Evolutionary conservation across 345 rosid genomes (phyloP).

Genomic region (Boechera retrofracta): DNA sequence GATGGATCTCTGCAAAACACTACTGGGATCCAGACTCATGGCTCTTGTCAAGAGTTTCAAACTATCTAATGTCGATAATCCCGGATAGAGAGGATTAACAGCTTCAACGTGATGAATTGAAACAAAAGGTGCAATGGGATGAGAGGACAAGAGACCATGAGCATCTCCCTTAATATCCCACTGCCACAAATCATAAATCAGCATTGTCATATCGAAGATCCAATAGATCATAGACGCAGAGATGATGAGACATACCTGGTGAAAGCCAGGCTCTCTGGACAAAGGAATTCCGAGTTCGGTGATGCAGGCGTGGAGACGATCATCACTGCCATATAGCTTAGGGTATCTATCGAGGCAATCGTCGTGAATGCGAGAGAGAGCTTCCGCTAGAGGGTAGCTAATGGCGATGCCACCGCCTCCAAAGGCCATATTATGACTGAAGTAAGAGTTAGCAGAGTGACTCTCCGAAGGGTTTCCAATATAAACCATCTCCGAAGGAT

Average conservation of each 20-base stretch:
- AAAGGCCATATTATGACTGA: slow-evolving; percentile 88
- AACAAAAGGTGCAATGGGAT: slow-evolving; percentile 84
- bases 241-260: slow-evolving; percentile 61
- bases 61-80: slow-evolving; percentile 66
- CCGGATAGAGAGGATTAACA: slow-evolving; percentile 84
- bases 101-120: slow-evolving; percentile 91
- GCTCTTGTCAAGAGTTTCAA: slow-evolving; percentile 79
- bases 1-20: slow-evolving; percentile 84
- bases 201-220: not conserved
- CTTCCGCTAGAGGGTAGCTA: slow-evolving; percentile 76
- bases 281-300: slow-evolving; percentile 91
- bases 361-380: slow-evolving; percentile 69
- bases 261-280: slow-evolving; percentile 85
- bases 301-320: slow-evolving; percentile 91
- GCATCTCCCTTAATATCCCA: slow-evolving; percentile 93
- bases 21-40: slow-evolving; percentile 67
- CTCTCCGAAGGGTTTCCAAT: slow-evolving; percentile 86
- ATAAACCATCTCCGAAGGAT: slow-evolving; percentile 77
- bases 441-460: slow-evolving; percentile 86
- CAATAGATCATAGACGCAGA: not conserved
- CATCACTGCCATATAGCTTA: slow-evolving; percentile 87
- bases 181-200: slow-evolving; percentile 49
- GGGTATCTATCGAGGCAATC: slow-evolving; percentile 83
- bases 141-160: slow-evolving; percentile 75
- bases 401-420: slow-evolving; percentile 99